phyloP scores from a whole-genome alignment of 129 eudicot genomes.

The Chrysanthemum lavandulifolium region DNA sequence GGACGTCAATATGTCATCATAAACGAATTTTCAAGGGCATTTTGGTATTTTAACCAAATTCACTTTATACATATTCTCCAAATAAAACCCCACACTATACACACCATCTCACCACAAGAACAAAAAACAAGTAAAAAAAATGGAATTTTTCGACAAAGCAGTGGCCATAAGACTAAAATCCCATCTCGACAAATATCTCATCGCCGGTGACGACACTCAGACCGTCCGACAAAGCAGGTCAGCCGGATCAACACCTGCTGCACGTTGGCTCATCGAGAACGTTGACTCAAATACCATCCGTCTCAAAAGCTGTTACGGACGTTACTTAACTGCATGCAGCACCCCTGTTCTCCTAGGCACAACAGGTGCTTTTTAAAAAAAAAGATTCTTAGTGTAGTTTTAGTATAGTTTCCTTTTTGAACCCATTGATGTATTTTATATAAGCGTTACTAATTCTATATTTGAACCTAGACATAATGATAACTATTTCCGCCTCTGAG shows the following conservation, averaged over 20 bases:
- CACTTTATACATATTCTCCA: not conserved
- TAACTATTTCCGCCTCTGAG: no score
- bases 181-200: constrained; percentile 75
- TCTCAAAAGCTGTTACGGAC: constrained; percentile 63
- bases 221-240: constrained; percentile 66
- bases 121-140: constrained; percentile 9
- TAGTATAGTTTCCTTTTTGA: no score
- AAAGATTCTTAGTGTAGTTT: no score
- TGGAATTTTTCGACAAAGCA: constrained; percentile 68
- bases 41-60: no score
- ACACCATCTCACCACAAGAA: not conserved
- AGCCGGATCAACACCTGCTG: constrained; percentile 38
- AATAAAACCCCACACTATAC: not conserved
- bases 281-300: constrained; percentile 58
- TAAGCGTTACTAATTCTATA: no score
- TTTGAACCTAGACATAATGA: no score
- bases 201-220: constrained; percentile 73
- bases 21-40: no score
- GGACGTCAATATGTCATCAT: no score
- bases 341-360: constrained; percentile 68
- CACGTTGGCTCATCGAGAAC: constrained; percentile 79
- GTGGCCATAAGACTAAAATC: constrained; percentile 64
- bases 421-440: no score
- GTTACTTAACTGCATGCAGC: constrained; percentile 70
- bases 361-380: constrained; percentile 15